Percentiles rank a stretch among this genome's conserved stretches.
phyloP scores from a whole-genome alignment of 2,329 filamentous ascomycete genomes.

The Hypoxylon sp. region DNA sequence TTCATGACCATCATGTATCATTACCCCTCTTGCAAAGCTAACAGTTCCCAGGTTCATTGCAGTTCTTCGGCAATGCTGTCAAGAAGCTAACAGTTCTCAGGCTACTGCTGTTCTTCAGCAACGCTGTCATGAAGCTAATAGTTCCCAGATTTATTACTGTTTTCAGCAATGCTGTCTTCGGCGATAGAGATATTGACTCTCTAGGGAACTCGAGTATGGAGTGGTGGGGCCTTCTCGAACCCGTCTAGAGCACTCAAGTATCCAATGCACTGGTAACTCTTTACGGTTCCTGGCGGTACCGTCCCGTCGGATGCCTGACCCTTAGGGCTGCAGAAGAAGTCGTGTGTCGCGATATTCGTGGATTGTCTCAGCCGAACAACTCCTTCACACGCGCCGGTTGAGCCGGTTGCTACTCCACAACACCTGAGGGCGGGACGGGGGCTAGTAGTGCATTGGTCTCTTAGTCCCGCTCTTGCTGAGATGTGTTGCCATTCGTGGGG shows the following conservation, averaged over 20 bases:
- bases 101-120: too few relatives aligned
- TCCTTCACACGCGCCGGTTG: conserved; percentile 10
- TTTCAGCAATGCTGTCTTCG: not conserved
- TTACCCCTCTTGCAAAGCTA: not conserved
- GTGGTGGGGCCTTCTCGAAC: conserved; percentile 5
- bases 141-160: not conserved
- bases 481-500: not conserved
- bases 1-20: not conserved
- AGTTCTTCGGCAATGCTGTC: too few relatives aligned
- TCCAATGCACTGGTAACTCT: conserved; percentile 8
- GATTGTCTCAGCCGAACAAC: conserved; percentile 10
- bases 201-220: not conserved
- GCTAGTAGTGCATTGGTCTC: conserved; percentile 21
- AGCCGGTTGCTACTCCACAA: not conserved
- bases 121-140: not conserved
- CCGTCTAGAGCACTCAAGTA: conserved; percentile 3
- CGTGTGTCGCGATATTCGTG: conserved; percentile 13
- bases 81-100: not conserved
- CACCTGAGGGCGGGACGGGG: not conserved
- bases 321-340: conserved; percentile 4
- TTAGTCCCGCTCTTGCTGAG: not conserved
- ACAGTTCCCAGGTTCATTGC: not conserved
- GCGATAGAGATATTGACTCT: not conserved
- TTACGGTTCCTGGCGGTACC: not conserved
- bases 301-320: conserved; percentile 2